Base-by-base conservation (phyloP, 495 filamentous ascomycete species). In the Aspergillus biplanus region DNA sequence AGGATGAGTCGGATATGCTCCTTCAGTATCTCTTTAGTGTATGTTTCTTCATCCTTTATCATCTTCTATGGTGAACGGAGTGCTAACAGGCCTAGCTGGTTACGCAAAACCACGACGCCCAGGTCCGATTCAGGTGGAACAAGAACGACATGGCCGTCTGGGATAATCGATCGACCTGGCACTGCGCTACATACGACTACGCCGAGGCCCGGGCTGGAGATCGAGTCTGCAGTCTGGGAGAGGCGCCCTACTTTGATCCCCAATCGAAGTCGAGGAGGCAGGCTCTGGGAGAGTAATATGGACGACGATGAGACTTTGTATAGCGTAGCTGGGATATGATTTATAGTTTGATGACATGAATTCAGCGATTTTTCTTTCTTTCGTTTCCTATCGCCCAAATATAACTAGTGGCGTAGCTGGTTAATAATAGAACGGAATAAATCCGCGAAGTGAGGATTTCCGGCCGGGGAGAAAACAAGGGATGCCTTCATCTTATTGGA, bases 51-150 rank as follows among this genome's bases (percentile, higher is more conserved):
- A n/a, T n/a, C 1, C 34, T 15, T 18, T 31, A 6, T 66, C 83
- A 77, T 7, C n/a, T 74, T 37, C n/a, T 54, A 27, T n/a, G 7
- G 7, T 15, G 34, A 33, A 34, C 21, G 6, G 21, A 27, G 31
- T 42, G 13, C 27, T 52, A 13, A 59, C 50, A 2, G 1, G 21
- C 18, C 5, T 15, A 68, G 69, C 78, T 90, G 7, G 78, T 92
- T 34, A 78, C 83, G 8, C 85, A 92, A 71, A 92, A 91, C 72
- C 90, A 91, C 66, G 90, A 93, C 65, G 74, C 90, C 46, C 90
- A 92, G 76, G 88, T 92, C 4, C 77, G 90, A 21, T 80, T 85
- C 69, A 78, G 81, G 62, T 93, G 87, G 88, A 75, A 81, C 57
- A 68, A 67, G 53, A 85, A 87, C 62, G 84, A 89, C 67, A 67